Evolutionary conservation across 1,284 basidiomycete genomes (phyloP).

Genomic region (Sanghuangporus baumii): DNA sequence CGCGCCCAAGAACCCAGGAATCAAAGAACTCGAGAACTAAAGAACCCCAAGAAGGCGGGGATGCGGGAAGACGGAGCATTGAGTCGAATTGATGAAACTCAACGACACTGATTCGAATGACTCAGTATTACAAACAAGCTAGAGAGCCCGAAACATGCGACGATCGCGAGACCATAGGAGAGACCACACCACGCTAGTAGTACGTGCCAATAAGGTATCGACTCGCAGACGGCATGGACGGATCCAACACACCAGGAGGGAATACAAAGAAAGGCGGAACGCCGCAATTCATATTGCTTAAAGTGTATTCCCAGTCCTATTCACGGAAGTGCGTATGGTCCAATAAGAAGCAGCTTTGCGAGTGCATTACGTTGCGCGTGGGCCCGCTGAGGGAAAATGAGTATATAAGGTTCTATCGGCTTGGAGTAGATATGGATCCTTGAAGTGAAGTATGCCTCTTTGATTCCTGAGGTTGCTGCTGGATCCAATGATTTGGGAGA

Average conservation of each 20-base stretch:
- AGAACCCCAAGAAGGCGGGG: too few relatives aligned
- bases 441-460: background rate
- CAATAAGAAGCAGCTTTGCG: background rate
- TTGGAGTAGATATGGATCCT: background rate
- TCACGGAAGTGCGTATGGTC: background rate
- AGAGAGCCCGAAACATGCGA: background rate
- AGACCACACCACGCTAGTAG: background rate
- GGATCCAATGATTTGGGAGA: background rate
- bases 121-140: background rate
- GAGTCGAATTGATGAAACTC: too few relatives aligned
- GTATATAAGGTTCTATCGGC: background rate
- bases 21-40: background rate
- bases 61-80: too few relatives aligned
- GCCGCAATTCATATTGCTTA: slow-evolving; percentile 3
- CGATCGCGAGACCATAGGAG: too few relatives aligned
- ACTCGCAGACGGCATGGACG: background rate
- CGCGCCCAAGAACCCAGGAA: background rate
- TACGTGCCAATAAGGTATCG: background rate
- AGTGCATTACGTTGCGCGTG: background rate
- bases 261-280: background rate
- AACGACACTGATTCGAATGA: background rate
- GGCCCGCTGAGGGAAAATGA: background rate
- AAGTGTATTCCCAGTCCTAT: slow-evolving; percentile 13
- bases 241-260: background rate
- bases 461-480: background rate